A percentile compares a stretch with the other conserved stretches of the same genome.
Evolutionary conservation across 148 eudicot species (phyloP).

Genomic region (Polygonum maritimum): DNA sequence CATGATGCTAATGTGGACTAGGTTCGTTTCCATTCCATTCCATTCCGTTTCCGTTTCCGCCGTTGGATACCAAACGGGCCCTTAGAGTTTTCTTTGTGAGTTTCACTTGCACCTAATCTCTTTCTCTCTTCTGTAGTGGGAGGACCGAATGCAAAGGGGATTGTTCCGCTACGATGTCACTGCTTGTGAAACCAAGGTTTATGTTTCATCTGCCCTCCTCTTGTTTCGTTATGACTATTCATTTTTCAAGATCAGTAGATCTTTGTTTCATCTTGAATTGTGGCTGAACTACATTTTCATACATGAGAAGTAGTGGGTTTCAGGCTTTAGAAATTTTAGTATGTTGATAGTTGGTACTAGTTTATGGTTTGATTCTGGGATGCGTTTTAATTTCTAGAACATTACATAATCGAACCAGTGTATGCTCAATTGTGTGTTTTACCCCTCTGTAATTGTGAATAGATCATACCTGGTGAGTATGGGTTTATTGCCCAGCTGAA

Average conservation of each 20-base stretch:
- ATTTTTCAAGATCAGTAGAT: background rate
- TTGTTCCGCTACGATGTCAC: slow-evolving; percentile 98
- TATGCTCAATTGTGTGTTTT: background rate
- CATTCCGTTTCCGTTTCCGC: no score
- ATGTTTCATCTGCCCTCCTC: background rate
- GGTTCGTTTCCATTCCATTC: no score
- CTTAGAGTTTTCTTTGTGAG: background rate
- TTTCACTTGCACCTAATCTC: background rate
- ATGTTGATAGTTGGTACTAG: background rate
- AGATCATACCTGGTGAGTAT: slow-evolving; percentile 68
- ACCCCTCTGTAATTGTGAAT: background rate
- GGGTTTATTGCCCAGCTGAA: slow-evolving; percentile 95
- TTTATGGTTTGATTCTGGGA: background rate
- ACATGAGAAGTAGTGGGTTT: background rate
- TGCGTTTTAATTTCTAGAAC: background rate
- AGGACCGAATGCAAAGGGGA: slow-evolving; percentile 81
- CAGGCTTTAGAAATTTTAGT: background rate
- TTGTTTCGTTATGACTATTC: background rate
- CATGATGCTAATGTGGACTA: no score
- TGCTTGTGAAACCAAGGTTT: slow-evolving; percentile 92
- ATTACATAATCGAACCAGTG: background rate
- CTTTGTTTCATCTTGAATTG: background rate
- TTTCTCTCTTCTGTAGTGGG: slow-evolving; percentile 54
- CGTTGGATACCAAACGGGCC: no score
- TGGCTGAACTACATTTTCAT: background rate